Evolutionary conservation across 1,139 yeast species (phyloP).

Genomic region (Yamadazyma sp.): DNA sequence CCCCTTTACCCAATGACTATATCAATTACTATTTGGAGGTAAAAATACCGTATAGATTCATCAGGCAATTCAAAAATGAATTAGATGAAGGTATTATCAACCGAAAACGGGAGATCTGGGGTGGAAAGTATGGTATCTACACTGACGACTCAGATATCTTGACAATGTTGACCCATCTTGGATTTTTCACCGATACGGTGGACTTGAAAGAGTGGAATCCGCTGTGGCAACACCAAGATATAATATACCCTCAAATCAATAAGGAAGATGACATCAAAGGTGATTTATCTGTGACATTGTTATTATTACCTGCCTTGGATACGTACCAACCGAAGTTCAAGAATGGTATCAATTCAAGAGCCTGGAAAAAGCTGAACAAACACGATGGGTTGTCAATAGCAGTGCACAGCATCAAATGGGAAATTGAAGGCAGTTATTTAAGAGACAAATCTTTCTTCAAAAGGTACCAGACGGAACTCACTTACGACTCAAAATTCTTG

Average conservation of each 20-base stretch:
- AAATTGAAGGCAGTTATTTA: slow-evolving; percentile 30
- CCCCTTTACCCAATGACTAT: slow-evolving; percentile 51
- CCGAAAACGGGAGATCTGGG: slow-evolving; percentile 72
- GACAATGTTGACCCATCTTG: slow-evolving; percentile 71
- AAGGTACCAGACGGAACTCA: slow-evolving; percentile 27
- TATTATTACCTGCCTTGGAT: slow-evolving; percentile 67
- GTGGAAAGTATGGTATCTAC: slow-evolving; percentile 73
- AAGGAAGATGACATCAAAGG: slow-evolving; percentile 31
- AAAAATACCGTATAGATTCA: slow-evolving; percentile 53
- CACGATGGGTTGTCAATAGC: slow-evolving; percentile 75
- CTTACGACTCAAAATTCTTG: slow-evolving; percentile 24
- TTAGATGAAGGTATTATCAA: slow-evolving; percentile 33
- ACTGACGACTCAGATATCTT: slow-evolving; percentile 91
- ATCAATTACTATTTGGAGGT: slow-evolving; percentile 64
- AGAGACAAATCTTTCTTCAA: slow-evolving; percentile 31
- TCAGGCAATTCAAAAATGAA: slow-evolving; percentile 26
- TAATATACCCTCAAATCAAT: slow-evolving; percentile 24
- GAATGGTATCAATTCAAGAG: slow-evolving; percentile 69
- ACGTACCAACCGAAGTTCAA: slow-evolving; percentile 62
- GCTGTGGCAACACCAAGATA: slow-evolving; percentile 28
- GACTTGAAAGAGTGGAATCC: slow-evolving; percentile 38
- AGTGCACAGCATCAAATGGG: slow-evolving; percentile 57
- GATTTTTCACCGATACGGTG: slow-evolving; percentile 44
- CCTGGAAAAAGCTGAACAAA: slow-evolving; percentile 53
- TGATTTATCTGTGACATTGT: slow-evolving; percentile 68